Evolutionary conservation across 148 eudicot species (phyloP).

Genomic region (Limonium bicolor): DNA sequence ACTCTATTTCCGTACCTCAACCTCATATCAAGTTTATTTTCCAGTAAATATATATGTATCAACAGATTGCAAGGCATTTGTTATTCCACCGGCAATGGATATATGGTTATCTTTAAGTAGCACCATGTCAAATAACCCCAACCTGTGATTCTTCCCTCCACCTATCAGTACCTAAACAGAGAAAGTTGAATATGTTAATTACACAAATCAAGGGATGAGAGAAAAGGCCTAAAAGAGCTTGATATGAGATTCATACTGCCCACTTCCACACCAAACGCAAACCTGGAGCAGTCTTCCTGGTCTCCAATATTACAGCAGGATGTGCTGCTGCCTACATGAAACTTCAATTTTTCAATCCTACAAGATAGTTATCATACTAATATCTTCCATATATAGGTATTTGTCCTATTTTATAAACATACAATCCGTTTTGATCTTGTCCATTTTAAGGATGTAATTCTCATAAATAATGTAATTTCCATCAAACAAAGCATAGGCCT

Average conservation of each 20-base stretch:
- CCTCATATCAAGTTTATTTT: conserved; percentile 68
- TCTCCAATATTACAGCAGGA: conserved; percentile 78
- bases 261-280: conserved; percentile 95
- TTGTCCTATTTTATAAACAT: too few species aligned
- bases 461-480: too few species aligned
- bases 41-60: conserved; percentile 59
- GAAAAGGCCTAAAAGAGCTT: not conserved
- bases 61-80: conserved; percentile 61
- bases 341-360: too few species aligned
- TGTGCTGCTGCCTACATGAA: too few species aligned
- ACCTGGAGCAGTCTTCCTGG: conserved; percentile 95
- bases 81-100: conserved; percentile 85
- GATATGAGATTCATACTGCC: conserved; percentile 73
- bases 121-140: conserved; percentile 97
- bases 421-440: too few species aligned
- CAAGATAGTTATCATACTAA: too few species aligned
- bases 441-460: too few species aligned
- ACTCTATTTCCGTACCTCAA: conserved; percentile 39
- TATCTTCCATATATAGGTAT: too few species aligned
- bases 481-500: too few species aligned
- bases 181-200: conserved; percentile 1
- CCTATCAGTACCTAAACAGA: conserved; percentile 68
- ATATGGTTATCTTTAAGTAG: conserved; percentile 93
- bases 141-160: conserved; percentile 86
- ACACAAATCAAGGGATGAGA: not conserved